Conservation (phyloP, 176 grass and related monocot genomes). For the Alloteropsis semialata region DNA sequence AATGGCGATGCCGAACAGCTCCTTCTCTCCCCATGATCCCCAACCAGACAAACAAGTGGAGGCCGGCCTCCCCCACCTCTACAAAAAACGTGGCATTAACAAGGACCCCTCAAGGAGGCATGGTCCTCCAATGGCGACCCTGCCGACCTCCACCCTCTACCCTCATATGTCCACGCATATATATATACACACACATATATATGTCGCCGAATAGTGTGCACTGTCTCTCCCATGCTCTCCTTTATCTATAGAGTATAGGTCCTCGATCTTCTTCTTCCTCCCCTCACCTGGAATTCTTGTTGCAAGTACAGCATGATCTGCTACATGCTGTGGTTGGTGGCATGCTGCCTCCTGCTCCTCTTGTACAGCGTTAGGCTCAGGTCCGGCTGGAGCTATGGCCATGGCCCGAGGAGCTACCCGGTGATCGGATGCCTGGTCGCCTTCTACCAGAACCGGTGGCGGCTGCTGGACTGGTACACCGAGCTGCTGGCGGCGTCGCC, state of each 20-base stretch:
- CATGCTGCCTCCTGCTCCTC: conserved; percentile 31
- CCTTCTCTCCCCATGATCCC: background rate
- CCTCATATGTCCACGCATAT: background rate
- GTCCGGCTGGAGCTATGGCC: background rate
- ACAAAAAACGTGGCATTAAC: conserved; percentile 45
- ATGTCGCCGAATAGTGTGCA: background rate
- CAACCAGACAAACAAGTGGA: conserved; percentile 6
- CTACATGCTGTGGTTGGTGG: conserved; percentile 12
- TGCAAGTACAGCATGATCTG: conserved; percentile 31
- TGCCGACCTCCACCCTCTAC: conserved; percentile 24
- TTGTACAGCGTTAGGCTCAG: background rate
- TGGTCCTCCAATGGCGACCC: conserved; percentile 21
- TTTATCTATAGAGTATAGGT: too few relatives aligned
- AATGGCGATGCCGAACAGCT: background rate
- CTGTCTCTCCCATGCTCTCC: conserved; percentile 10
- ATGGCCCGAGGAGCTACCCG: conserved; percentile 54
- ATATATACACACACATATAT: background rate
- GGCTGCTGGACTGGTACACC: conserved; percentile 81
- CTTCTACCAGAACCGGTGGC: conserved; percentile 66
- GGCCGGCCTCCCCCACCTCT: background rate
- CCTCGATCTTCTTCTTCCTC: too few relatives aligned
- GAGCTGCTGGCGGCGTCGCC: conserved; percentile 68
- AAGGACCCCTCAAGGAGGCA: conserved; percentile 23
- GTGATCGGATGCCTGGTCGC: conserved; percentile 66
- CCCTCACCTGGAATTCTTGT: background rate